A percentile compares a stretch with the other conserved stretches of the same genome.
Conservation (phyloP, 495 filamentous ascomycete species). For the Chaetomium cochliodes region DNA sequence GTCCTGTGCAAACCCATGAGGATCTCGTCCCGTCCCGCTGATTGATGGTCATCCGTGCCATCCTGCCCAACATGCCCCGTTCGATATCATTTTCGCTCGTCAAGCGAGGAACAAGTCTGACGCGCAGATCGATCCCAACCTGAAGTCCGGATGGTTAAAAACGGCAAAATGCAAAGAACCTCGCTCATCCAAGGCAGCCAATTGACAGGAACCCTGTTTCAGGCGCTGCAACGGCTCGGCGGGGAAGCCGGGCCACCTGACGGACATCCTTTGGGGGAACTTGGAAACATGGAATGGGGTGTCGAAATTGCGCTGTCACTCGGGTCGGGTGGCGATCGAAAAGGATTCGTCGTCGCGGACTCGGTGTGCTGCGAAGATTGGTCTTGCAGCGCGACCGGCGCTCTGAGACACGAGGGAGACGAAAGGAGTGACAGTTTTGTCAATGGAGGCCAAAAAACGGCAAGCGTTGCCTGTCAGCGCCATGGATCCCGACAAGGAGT, state of each 20-base stretch:
- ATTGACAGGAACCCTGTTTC: background rate
- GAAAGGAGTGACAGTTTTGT: background rate
- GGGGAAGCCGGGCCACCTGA: conserved; percentile 3
- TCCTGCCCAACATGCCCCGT: background rate
- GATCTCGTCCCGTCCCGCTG: background rate
- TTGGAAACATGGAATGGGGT: background rate
- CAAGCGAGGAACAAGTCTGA: conserved; percentile 4
- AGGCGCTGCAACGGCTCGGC: background rate
- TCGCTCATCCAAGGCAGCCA: background rate
- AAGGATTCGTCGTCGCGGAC: background rate
- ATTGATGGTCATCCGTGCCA: background rate
- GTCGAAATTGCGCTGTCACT: conserved; percentile 8
- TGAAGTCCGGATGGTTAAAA: conserved; percentile 17
- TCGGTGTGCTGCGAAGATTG: background rate
- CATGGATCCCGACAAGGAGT: background rate
- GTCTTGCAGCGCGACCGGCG: background rate
- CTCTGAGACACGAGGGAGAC: background rate
- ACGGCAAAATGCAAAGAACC: conserved; percentile 15
- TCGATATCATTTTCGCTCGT: background rate
- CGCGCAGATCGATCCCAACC: conserved; percentile 1
- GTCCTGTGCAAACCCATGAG: background rate
- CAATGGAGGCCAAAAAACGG: background rate
- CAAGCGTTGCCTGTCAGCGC: background rate
- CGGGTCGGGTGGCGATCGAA: background rate
- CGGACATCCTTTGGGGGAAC: background rate